These are phyloP conservation scores for Citrus maxima DNA, from an alignment of 345 rosid genomes.

Conservation along the genomic window DNA sequence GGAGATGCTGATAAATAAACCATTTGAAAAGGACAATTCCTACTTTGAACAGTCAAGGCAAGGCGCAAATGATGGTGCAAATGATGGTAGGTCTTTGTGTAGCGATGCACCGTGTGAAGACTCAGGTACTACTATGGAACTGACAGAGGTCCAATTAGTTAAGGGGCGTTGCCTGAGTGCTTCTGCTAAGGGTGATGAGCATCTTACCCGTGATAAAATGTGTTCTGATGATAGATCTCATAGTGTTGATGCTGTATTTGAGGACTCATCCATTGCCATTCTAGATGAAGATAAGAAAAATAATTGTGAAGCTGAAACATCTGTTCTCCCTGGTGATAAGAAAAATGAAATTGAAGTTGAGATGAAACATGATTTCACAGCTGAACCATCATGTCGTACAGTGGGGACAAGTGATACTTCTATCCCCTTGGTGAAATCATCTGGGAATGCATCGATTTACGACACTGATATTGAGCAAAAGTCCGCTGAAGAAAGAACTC, in stretches of 20 bases:
- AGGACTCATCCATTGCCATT: constrained; percentile 19
- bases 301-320: constrained; percentile 8
- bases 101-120: constrained; percentile 23
- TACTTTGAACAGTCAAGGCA: constrained; percentile 23
- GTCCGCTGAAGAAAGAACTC: constrained; percentile 25
- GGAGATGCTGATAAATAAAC: constrained; percentile 14
- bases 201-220: constrained; percentile 29
- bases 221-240: constrained; percentile 22
- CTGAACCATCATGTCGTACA: constrained; percentile 19
- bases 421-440: constrained; percentile 16
- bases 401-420: constrained; percentile 31
- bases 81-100: constrained; percentile 2
- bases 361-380: constrained; percentile 23
- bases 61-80: background rate
- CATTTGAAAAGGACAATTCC: constrained; percentile 19
- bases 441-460: constrained; percentile 16
- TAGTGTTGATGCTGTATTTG: constrained; percentile 25
- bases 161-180: constrained; percentile 23
- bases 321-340: background rate
- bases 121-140: constrained; percentile 19
- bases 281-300: constrained; percentile 19
- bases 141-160: constrained; percentile 16
- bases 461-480: constrained; percentile 28
- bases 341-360: constrained; percentile 30
- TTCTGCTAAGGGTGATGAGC: constrained; percentile 26